phyloP scores from a whole-genome alignment of 2,329 filamentous ascomycete species.

The Ciborinia camelliae region DNA sequence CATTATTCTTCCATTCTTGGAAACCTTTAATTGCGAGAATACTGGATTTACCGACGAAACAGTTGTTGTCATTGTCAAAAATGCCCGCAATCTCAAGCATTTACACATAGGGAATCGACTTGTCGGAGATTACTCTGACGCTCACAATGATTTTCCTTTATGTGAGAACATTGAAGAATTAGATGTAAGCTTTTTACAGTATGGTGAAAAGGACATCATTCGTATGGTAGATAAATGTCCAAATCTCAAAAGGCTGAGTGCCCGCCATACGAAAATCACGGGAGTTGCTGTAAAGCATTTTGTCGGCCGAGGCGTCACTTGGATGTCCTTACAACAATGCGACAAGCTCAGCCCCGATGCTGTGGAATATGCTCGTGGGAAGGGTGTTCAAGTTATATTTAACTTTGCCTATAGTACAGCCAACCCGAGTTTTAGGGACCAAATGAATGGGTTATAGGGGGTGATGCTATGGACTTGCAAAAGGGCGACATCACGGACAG shows the following conservation, averaged over 20 bases:
- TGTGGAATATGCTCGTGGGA: slow-evolving; percentile 35
- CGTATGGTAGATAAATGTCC: slow-evolving; percentile 29
- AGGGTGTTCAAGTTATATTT: slow-evolving; percentile 32
- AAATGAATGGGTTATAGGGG: background rate
- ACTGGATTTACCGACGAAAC: slow-evolving; percentile 28
- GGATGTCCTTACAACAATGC: slow-evolving; percentile 33
- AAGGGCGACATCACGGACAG: no score
- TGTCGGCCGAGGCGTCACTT: slow-evolving; percentile 33
- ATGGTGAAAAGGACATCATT: slow-evolving; percentile 26
- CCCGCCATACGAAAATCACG: slow-evolving; percentile 34
- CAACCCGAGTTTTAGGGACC: background rate
- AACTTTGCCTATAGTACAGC: slow-evolving; percentile 6
- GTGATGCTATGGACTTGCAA: background rate
- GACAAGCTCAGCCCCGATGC: slow-evolving; percentile 33
- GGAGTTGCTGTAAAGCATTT: slow-evolving; percentile 38
- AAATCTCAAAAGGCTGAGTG: slow-evolving; percentile 32
- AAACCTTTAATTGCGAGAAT: slow-evolving; percentile 29
- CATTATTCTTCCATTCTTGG: slow-evolving; percentile 29
- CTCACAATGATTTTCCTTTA: slow-evolving; percentile 24
- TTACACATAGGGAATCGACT: slow-evolving; percentile 29
- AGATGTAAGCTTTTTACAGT: slow-evolving; percentile 20
- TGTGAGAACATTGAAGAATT: slow-evolving; percentile 31
- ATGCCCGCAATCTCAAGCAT: slow-evolving; percentile 28
- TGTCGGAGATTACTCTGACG: slow-evolving; percentile 13
- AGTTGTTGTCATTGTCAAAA: slow-evolving; percentile 20